Percentiles rank a stretch among this genome's conserved stretches.
Evolutionary conservation across 2,329 filamentous ascomycete species (phyloP).

Genomic region (Exophiala alcalophila): DNA sequence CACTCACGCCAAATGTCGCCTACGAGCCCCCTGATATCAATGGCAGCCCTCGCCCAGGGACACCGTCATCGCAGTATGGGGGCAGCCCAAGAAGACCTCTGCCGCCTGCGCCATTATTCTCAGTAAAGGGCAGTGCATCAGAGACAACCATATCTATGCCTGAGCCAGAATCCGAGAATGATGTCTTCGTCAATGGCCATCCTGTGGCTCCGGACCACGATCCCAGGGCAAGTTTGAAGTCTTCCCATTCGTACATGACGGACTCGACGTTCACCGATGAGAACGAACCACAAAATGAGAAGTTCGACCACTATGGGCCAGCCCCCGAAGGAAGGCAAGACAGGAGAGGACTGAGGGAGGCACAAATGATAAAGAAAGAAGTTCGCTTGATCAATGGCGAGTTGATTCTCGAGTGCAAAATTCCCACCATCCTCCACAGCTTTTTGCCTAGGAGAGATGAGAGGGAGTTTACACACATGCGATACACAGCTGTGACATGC

Average conservation of each 20-base stretch:
- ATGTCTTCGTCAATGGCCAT: constrained; percentile 63
- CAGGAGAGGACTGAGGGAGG: constrained; percentile 78
- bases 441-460: constrained; percentile 92
- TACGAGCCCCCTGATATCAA: constrained; percentile 90
- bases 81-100: constrained; percentile 82
- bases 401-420: constrained; percentile 96
- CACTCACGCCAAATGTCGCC: constrained; percentile 65
- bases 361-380: constrained; percentile 88
- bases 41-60: constrained; percentile 84
- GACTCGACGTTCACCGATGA: constrained; percentile 59
- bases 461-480: constrained; percentile 97
- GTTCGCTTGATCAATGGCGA: constrained; percentile 96
- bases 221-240: constrained; percentile 56
- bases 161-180: constrained; percentile 56
- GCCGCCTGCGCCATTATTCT: constrained; percentile 81
- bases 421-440: constrained; percentile 95
- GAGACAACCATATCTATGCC: constrained; percentile 69
- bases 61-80: constrained; percentile 83
- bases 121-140: constrained; percentile 47
- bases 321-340: constrained; percentile 84
- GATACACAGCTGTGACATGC: constrained; percentile 97
- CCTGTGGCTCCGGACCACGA: constrained; percentile 52
- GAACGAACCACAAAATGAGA: constrained; percentile 48
- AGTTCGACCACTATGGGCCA: constrained; percentile 75
- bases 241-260: constrained; percentile 62